A percentile compares a stretch with the other conserved stretches of the same genome.
phyloP scores from a whole-genome alignment of 192 early-diverging fungal genomes.

The Geranomyces michiganensis region DNA sequence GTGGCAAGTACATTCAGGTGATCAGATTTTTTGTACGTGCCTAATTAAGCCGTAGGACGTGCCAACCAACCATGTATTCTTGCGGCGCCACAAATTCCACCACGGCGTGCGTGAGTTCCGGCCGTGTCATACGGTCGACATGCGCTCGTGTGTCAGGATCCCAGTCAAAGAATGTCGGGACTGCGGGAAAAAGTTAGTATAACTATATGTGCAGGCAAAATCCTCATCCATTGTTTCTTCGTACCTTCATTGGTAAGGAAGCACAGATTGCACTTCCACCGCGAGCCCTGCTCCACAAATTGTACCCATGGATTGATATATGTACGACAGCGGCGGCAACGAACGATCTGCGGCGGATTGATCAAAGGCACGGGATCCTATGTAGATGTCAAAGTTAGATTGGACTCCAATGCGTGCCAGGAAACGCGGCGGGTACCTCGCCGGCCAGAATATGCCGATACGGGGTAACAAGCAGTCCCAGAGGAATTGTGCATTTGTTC shows the following conservation, averaged over 20 bases:
- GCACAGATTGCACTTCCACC: slow-evolving; percentile 98
- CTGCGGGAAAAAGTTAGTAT: slow-evolving; percentile 29
- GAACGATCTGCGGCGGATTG: slow-evolving; percentile 85
- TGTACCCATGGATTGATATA: slow-evolving; percentile 97
- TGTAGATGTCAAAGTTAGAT: slow-evolving; percentile 59
- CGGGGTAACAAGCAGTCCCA: slow-evolving; percentile 90
- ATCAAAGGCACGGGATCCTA: slow-evolving; percentile 82
- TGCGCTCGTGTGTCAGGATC: slow-evolving; percentile 73
- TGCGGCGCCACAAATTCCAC: slow-evolving; percentile 96
- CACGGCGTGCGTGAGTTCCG: slow-evolving; percentile 85
- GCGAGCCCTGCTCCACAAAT: slow-evolving; percentile 92
- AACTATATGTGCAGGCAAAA: background rate
- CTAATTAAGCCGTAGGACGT: background rate
- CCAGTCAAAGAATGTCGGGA: slow-evolving; percentile 61
- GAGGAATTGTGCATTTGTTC: slow-evolving; percentile 86
- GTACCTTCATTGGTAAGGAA: slow-evolving; percentile 85
- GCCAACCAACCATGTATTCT: slow-evolving; percentile 84
- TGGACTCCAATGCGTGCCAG: slow-evolving; percentile 78
- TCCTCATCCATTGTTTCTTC: background rate
- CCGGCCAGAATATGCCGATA: slow-evolving; percentile 73
- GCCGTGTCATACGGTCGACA: slow-evolving; percentile 82
- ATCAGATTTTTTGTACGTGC: background rate
- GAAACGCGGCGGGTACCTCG: slow-evolving; percentile 80
- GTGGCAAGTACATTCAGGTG: background rate
- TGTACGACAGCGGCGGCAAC: slow-evolving; percentile 91